Base-by-base conservation (phyloP, 345 rosid species). In the Lepidium aucheri region DNA sequence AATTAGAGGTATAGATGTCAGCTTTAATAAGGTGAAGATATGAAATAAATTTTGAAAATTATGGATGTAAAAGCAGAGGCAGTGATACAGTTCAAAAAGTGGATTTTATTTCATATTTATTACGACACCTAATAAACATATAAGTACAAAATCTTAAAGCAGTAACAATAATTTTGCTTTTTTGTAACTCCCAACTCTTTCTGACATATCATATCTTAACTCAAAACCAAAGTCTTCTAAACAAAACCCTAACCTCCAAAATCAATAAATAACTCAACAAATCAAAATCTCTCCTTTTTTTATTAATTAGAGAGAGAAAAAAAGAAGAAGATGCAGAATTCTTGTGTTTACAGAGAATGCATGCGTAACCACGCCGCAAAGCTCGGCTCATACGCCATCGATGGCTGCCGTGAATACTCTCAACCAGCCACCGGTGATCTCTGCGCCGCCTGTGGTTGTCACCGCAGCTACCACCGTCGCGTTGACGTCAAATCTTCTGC, bases 391-490 rank as follows among this genome's bases (percentile, higher is more conserved):
- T 77, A 88, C 62, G 90, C 91, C 67, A 80, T 83, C 59, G 97
- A 88, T 65, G 96, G 97, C 40, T 88, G 97, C 76, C 90, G 87
- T 7, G 94, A 91, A 77, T 88, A 80, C 84, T 78, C 82, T 52
- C 77, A 79, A 12, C 18, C 75, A 5, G 1, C 63, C 64, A 34
- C 70, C 45, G 66, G 67, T 5, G 86, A 86, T 65, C 84, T 83
- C 12, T 91, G 98, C 46, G 90, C 78, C 6, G 98, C 98, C 26
- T 91, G 96, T 53, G 96, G 96, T 39, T 91, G 97, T 79, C 97
- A 91, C 90, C 90, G 97, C 61, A 91, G 85, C 83, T 91, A 88
- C 88, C 98, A 91, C 85, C 87, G 94, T 51, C 73, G 78, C 0
- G 5, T 55, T 4, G 69, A 54, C 15, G 69, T 44, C 65, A 49